These are phyloP conservation scores for Poa pratensis DNA, from an alignment of 176 grass and related monocot species.

Conservation along the genomic window DNA sequence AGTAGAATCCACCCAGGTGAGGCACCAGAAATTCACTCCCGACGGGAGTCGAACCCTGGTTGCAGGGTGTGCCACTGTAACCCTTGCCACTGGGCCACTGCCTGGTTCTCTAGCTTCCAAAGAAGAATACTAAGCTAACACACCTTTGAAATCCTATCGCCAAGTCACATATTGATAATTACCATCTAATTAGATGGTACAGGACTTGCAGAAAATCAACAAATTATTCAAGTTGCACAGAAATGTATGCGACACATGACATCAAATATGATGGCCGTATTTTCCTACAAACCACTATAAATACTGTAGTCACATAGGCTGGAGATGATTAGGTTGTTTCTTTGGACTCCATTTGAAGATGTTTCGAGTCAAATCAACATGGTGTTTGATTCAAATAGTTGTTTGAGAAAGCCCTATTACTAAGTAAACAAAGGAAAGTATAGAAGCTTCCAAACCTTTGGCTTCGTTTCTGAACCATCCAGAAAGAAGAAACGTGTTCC, in stretches of 20 bases:
- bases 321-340: background rate
- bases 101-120: background rate
- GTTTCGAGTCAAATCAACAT: background rate
- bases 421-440: constrained; percentile 12
- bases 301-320: background rate
- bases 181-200: background rate
- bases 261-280: background rate
- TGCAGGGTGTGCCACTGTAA: too few species aligned
- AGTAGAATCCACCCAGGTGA: too few species aligned
- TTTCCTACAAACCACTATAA: background rate
- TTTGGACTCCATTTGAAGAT: background rate
- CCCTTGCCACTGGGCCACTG: too few species aligned
- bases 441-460: constrained; percentile 62
- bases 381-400: background rate
- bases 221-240: background rate
- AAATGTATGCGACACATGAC: background rate
- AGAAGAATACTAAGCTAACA: background rate
- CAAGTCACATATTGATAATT: background rate
- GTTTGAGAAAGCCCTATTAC: background rate
- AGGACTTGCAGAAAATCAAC: background rate
- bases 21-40: too few species aligned
- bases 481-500: constrained; percentile 85
- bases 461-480: constrained; percentile 89
- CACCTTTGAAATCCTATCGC: background rate
- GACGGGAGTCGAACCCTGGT: too few species aligned